phyloP scores from a whole-genome alignment of 768 basidiomycete species.

The Omphalotus guepiniiformis region DNA sequence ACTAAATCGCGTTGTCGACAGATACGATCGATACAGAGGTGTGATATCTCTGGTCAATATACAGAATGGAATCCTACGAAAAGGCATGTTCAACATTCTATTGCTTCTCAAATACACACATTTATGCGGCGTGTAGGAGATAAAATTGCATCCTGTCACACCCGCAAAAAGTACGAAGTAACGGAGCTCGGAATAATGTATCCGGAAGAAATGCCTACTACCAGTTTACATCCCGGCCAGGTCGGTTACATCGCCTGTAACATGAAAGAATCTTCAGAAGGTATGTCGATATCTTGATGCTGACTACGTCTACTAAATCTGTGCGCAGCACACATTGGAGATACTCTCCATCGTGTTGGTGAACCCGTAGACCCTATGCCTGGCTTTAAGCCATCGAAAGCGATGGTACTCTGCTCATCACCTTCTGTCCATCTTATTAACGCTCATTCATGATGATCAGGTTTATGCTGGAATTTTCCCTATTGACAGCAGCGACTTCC shows the following conservation, averaged over 20 bases:
- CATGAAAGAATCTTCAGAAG: slow-evolving; percentile 96
- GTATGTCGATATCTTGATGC: slow-evolving; percentile 31
- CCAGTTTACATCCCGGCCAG: slow-evolving; percentile 67
- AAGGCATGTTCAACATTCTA: slow-evolving; percentile 46
- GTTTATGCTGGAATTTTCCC: slow-evolving; percentile 96
- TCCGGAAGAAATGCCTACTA: slow-evolving; percentile 81
- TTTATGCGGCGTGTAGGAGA: slow-evolving; percentile 55
- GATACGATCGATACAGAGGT: slow-evolving; percentile 93
- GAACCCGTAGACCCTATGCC: slow-evolving; percentile 77
- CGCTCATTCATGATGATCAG: slow-evolving; percentile 31
- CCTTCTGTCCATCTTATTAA: slow-evolving; percentile 4
- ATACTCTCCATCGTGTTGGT: slow-evolving; percentile 80
- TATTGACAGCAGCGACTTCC: slow-evolving; percentile 85
- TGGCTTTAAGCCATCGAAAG: slow-evolving; percentile 87
- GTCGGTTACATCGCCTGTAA: slow-evolving; percentile 91
- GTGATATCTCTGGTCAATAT: slow-evolving; percentile 90
- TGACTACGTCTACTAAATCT: neutral
- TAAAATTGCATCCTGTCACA: slow-evolving; percentile 80
- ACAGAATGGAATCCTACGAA: slow-evolving; percentile 73
- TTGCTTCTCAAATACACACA: neutral
- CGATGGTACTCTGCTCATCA: slow-evolving; percentile 64
- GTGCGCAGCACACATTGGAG: slow-evolving; percentile 80
- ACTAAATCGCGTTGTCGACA: slow-evolving; percentile 23
- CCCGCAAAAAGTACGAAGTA: slow-evolving; percentile 85
- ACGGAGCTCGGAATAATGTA: slow-evolving; percentile 86